A percentile compares a stretch with the other conserved stretches of the same genome.
Evolutionary conservation across 202 grass and related monocot genomes (phyloP).

Genomic region (Alloteropsis angusta): DNA sequence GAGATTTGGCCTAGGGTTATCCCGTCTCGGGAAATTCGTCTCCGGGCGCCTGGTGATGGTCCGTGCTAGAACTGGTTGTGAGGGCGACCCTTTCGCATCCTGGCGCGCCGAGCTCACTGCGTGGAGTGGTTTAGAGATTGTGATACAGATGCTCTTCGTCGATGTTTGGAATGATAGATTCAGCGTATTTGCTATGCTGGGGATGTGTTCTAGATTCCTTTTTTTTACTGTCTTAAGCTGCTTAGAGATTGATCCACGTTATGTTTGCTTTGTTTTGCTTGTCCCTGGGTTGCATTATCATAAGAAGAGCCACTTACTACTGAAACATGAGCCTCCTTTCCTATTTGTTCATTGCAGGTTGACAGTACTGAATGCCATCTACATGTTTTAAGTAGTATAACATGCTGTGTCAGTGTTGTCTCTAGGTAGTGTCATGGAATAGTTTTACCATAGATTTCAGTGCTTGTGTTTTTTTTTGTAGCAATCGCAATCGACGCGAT

Average conservation of each 20-base stretch:
- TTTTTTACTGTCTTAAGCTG: not conserved
- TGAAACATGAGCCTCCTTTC: not conserved
- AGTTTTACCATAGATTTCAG: not conserved
- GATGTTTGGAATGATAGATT: not conserved
- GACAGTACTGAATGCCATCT: not conserved
- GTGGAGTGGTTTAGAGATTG: not conserved
- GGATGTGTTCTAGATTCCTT: not conserved
- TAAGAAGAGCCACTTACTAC: not conserved
- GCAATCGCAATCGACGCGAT: not conserved
- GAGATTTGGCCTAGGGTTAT: not conserved
- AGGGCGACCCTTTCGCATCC: not conserved
- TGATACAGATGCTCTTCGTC: too few species aligned
- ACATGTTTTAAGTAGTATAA: not conserved
- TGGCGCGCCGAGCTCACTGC: not conserved
- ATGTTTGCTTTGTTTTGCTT: not conserved
- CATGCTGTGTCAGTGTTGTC: not conserved
- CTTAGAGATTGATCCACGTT: not conserved
- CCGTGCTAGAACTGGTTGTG: not conserved
- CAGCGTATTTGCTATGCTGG: too few species aligned
- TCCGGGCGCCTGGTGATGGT: not conserved
- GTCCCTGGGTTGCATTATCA: too few species aligned
- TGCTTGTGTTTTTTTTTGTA: not conserved
- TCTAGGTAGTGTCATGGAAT: not conserved
- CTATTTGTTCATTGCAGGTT: not conserved
- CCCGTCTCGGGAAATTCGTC: not conserved